Conservation (phyloP, 1,284 basidiomycete species). For the Lignosus rhinocerotis region DNA sequence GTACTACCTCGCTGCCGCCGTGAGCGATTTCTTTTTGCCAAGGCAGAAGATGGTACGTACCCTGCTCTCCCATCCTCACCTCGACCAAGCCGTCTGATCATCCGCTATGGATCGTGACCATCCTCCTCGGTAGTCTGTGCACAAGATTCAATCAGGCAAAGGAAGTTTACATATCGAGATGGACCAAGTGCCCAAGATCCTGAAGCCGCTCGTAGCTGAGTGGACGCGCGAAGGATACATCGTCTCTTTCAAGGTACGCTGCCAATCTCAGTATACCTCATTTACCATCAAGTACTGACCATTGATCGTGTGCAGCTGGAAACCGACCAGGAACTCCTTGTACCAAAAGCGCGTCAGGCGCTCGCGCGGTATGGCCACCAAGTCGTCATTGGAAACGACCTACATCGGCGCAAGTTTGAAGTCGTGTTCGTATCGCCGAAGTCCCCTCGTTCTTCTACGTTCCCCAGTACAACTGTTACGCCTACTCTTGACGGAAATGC, state of each 20-base stretch:
- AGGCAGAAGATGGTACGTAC: constrained; percentile 79
- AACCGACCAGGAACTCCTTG: constrained; percentile 81
- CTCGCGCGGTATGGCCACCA: constrained; percentile 96
- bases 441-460: not conserved
- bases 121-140: constrained; percentile 69
- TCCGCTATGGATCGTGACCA: too few relatives aligned
- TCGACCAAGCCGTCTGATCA: not conserved
- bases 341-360: constrained; percentile 89
- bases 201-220: constrained; percentile 90
- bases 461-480: not conserved
- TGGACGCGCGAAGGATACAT: constrained; percentile 93
- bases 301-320: constrained; percentile 69
- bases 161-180: constrained; percentile 93
- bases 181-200: constrained; percentile 98
- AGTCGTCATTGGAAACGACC: constrained; percentile 94
- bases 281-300: constrained; percentile 5
- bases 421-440: constrained; percentile 79
- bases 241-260: constrained; percentile 90
- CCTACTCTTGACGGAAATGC: too few relatives aligned
- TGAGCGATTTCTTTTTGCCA: constrained; percentile 97
- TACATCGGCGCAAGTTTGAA: constrained; percentile 86
- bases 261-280: not conserved
- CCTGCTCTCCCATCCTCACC: not conserved
- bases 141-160: constrained; percentile 97
- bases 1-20: constrained; percentile 97